These are phyloP conservation scores for Chlorella sp. DNA, from an alignment of 139 green algal species.

Conservation along the genomic window DNA sequence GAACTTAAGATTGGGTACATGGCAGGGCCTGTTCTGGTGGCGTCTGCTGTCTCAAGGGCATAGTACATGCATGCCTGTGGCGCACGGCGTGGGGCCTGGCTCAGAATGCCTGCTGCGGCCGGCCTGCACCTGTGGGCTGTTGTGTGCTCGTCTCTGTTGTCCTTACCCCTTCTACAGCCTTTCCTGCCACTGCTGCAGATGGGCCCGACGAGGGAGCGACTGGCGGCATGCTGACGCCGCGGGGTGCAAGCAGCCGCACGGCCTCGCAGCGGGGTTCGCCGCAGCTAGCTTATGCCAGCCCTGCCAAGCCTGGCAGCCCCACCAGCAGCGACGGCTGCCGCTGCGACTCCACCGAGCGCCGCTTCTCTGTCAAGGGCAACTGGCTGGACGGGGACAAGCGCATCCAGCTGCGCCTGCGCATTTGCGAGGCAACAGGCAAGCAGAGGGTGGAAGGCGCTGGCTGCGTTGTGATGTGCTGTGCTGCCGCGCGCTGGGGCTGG, in stretches of 20 bases:
- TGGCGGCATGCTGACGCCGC: too few relatives aligned
- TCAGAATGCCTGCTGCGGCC: not conserved
- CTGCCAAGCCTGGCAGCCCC: slow-evolving; percentile 16
- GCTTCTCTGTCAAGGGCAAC: slow-evolving; percentile 75
- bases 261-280: not conserved
- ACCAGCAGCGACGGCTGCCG: slow-evolving; percentile 28
- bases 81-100: not conserved
- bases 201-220: not conserved
- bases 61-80: not conserved
- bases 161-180: not conserved
- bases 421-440: slow-evolving; percentile 69
- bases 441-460: not conserved
- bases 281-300: not conserved
- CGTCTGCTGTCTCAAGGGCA: not conserved
- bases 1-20: too few relatives aligned
- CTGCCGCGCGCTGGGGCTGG: not conserved
- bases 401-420: slow-evolving; percentile 81
- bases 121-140: too few relatives aligned
- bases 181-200: not conserved
- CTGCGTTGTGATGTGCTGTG: not conserved
- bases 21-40: not conserved
- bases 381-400: slow-evolving; percentile 69
- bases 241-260: not conserved
- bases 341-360: slow-evolving; percentile 40
- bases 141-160: too few relatives aligned